phyloP scores from a whole-genome alignment of 1,284 basidiomycete genomes.

The Ustilago sp. region DNA sequence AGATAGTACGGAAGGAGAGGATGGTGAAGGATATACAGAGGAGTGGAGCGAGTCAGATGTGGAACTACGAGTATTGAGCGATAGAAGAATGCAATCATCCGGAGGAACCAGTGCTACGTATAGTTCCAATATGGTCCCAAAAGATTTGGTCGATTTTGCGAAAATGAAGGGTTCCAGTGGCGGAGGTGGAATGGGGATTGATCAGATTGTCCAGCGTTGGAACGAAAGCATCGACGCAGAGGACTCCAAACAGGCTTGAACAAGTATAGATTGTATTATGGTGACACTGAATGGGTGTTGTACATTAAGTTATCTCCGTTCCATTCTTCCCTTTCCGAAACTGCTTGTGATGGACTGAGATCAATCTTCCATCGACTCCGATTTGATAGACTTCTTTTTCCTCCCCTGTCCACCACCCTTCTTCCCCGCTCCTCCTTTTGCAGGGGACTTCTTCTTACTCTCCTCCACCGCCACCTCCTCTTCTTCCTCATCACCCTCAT shows the following conservation, averaged over 20 bases:
- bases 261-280: background rate
- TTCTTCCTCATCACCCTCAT: conserved; percentile 7
- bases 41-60: conserved; percentile 10
- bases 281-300: background rate
- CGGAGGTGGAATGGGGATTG: conserved; percentile 14
- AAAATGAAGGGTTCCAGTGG: conserved; percentile 55
- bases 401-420: conserved; percentile 2
- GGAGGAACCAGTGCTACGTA: conserved; percentile 71
- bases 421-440: conserved; percentile 14
- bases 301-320: conserved; percentile 3
- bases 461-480: conserved; percentile 6
- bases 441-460: conserved; percentile 7
- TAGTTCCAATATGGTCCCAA: conserved; percentile 90
- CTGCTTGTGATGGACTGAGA: background rate
- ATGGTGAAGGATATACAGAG: background rate
- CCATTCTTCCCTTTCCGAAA: background rate
- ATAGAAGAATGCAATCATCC: conserved; percentile 73
- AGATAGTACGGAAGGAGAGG: background rate
- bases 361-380: conserved; percentile 31
- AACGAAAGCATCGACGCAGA: conserved; percentile 25
- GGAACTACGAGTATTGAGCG: conserved; percentile 77
- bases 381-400: conserved; percentile 24
- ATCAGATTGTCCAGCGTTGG: conserved; percentile 36
- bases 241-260: background rate
- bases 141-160: conserved; percentile 84